A percentile compares a stretch with the other conserved stretches of the same genome.
Conservation (phyloP, 306 rosid species). For the Trifolium dubium region DNA sequence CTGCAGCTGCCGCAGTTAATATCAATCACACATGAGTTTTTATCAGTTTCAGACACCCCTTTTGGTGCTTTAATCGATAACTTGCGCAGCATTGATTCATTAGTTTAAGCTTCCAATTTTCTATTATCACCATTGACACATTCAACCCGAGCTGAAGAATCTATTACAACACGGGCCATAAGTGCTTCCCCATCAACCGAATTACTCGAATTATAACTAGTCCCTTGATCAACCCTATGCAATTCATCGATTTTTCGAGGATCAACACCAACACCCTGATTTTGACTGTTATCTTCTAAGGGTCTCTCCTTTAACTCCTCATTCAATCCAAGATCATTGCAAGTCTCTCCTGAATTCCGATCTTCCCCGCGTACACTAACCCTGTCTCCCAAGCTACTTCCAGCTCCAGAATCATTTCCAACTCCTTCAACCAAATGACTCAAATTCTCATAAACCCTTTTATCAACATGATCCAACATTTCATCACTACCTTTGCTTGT, state of each 20-base stretch:
- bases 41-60: slow-evolving; percentile 55
- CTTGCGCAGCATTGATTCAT: slow-evolving; percentile 49
- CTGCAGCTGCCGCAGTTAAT: slow-evolving; percentile 49
- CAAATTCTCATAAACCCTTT: slow-evolving; percentile 36
- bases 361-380: slow-evolving; percentile 36
- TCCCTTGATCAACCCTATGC: slow-evolving; percentile 46
- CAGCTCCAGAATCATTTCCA: slow-evolving; percentile 48
- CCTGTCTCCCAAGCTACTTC: slow-evolving; percentile 37
- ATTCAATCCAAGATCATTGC: slow-evolving; percentile 45
- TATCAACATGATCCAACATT: slow-evolving; percentile 40
- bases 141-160: slow-evolving; percentile 49
- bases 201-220: slow-evolving; percentile 47
- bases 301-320: slow-evolving; percentile 39
- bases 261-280: slow-evolving; percentile 20
- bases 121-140: slow-evolving; percentile 27
- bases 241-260: slow-evolving; percentile 37
- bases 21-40: slow-evolving; percentile 60
- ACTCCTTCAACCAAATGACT: slow-evolving; percentile 32
- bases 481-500: slow-evolving; percentile 32
- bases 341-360: slow-evolving; percentile 36
- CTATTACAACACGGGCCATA: slow-evolving; percentile 53
- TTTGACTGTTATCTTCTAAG: slow-evolving; percentile 27
- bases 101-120: slow-evolving; percentile 44
- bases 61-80: slow-evolving; percentile 42
- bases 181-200: slow-evolving; percentile 41